These are phyloP conservation scores for Suillus luteus DNA, from an alignment of 768 basidiomycete species.

Conservation along the genomic window DNA sequence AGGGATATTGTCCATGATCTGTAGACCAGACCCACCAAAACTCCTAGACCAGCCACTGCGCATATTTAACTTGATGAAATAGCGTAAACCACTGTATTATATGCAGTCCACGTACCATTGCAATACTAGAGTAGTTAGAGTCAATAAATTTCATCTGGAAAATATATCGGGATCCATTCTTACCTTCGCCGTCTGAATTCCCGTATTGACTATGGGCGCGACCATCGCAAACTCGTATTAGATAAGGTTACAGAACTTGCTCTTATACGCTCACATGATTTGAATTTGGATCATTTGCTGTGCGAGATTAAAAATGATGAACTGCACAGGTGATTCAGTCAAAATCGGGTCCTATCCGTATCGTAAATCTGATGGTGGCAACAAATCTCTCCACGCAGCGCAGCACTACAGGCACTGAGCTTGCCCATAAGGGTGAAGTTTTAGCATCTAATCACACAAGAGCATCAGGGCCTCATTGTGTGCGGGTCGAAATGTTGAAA, in stretches of 20 bases:
- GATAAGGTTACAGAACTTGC: background rate
- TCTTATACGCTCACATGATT: background rate
- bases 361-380: background rate
- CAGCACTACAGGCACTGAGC: background rate
- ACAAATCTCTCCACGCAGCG: too few relatives aligned
- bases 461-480: background rate
- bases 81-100: background rate
- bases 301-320: background rate
- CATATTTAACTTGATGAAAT: background rate
- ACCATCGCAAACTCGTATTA: background rate
- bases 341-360: too few relatives aligned
- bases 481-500: background rate
- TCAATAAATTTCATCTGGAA: background rate
- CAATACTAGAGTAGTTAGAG: background rate
- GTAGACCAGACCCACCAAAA: background rate
- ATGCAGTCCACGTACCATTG: background rate
- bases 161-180: background rate
- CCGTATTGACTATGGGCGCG: background rate
- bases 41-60: slow-evolving; percentile 1
- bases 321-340: background rate
- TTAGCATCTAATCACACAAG: too few relatives aligned
- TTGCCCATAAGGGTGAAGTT: background rate
- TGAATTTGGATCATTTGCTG: background rate
- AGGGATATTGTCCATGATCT: background rate
- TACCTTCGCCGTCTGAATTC: slow-evolving; percentile 3